Evolutionary conservation across 1,284 basidiomycete species (phyloP), one percentile per base, ranked within the genome.

Genomic region (Kalmanozyma brasiliensis): DNA sequence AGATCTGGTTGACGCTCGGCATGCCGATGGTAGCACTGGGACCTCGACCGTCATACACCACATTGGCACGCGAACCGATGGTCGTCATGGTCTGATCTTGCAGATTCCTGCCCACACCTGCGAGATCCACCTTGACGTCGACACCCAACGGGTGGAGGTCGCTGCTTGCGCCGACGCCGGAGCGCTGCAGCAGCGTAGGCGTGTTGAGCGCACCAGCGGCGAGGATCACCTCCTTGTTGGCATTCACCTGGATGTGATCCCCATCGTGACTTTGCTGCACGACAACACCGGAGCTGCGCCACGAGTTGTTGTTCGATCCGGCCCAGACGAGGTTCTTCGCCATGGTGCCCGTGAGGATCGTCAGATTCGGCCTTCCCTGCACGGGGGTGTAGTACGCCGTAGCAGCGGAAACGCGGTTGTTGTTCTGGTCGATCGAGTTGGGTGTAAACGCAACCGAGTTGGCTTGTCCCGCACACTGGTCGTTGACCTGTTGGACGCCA

Each of bases 381-480:
- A 85, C 79, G 0, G 85, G 84, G 0, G 83, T 78, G 26, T 83
- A 82, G 77, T 85, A 86, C 2, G 85, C 84, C 2, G 83, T 79
- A 9, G 84, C 84, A 2, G 85, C 82, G 7, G 84, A 84, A 26
- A 34, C 52, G 43, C 62, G 49, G 45, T 49, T 56, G 56, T 35
- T 48, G 16, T 69, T 30, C 13, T 44, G 26, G 13, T 26, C 72
- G 69, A 61, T 77, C 64, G 70, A 58, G 53, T 76, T 71, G 23
- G 87, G 86, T 0, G 86, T 86, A 57, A 86, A 85, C 0, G 86
- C 86, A 1, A 88, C 87, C 37, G 85, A 86, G 60, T 87, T 87
- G 4, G 86, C 84, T 13, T 83, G 82, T 0, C 88, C 88, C n/a
- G 87, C 86, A 66, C 86, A 87, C 19, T 87, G 71, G 74, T 89